Base-by-base conservation (phyloP, 2,329 filamentous ascomycete genomes). In the Exutisphaerella laricina region DNA sequence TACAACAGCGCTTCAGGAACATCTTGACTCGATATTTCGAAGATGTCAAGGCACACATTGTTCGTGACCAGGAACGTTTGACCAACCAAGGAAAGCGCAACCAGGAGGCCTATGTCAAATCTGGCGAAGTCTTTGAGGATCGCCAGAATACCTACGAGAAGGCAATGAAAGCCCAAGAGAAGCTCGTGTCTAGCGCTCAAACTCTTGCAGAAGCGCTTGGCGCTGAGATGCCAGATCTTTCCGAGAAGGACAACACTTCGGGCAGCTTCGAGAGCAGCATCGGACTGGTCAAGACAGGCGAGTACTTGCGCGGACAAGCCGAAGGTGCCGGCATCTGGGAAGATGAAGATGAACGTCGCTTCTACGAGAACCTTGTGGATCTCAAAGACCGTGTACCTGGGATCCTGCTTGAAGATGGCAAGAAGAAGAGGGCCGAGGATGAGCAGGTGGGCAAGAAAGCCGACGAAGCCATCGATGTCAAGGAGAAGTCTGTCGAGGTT, bases 261-360 rank as follows among this genome's bases (percentile, higher is more conserved):
- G 72, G 75, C 22, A 68, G 75, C 17, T 75, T 79, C 0, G 84
- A 85, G 58, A 82, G 86, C 40, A 83, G 84, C 1, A 96, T 98
- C 56, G 92, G 92, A 23, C 77, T 97, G 28, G 85, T 97, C 55
- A 97, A 96, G 68, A 85, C 89, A 8, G 87, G 88, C 1, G 90
- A 97, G 56, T 97, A 96, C 59, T 73, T 97, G 28, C 84, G 88
- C 26, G 89, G 88, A 9, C 86, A 94, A 62, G 84, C 83, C 16
- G 90, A 97, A 46, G 89, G 88, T 14, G 79, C 89, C 17, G 92
- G 92, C 0, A 97, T 98, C 50, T 98, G 92, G 92, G 89, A 96
- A 68, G 92, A 98, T 57, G 92, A 98, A 60, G 92, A 98, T 41
- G 90, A 98, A 66, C 82, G 92, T 46, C 85, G 92, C 48, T 98